phyloP scores from a whole-genome alignment of 116 monocot genomes.

The Zostera marina region DNA sequence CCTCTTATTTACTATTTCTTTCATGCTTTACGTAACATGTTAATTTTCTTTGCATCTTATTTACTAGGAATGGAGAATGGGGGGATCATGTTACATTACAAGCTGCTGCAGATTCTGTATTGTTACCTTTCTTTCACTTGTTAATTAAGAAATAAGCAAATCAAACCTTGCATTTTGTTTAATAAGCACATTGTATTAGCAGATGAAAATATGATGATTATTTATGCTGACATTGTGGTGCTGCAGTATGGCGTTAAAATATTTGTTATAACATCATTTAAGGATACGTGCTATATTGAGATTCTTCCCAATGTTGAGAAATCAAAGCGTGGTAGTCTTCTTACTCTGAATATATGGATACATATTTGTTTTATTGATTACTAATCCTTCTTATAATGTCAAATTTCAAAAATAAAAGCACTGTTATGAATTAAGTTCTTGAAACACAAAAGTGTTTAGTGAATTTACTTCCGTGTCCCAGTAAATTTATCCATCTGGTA shows the following conservation, averaged over 20 bases:
- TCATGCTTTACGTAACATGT: neutral
- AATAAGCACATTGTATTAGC: neutral
- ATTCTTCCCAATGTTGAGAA: constrained; percentile 58
- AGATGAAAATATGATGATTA: neutral
- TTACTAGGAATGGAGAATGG: constrained; percentile 71
- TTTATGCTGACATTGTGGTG: neutral
- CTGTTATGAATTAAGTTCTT: too few species aligned
- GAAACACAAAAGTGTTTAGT: too few species aligned
- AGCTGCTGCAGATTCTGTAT: constrained; percentile 88
- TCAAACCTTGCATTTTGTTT: neutral
- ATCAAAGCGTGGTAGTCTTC: constrained; percentile 66
- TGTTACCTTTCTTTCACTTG: neutral
- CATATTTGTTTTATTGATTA: neutral
- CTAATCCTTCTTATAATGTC: neutral
- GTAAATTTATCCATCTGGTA: neutral
- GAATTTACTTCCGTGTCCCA: too few species aligned
- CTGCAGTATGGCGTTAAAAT: constrained; percentile 91
- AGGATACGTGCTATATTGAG: constrained; percentile 94
- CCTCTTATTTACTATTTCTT: neutral
- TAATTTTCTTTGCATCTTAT: constrained; percentile 4
- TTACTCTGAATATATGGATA: too few species aligned
- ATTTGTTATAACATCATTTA: constrained; percentile 93
- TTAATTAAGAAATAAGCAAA: neutral
- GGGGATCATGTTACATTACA: constrained; percentile 96
- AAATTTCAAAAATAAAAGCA: too few species aligned